phyloP scores from a whole-genome alignment of 2,329 filamentous ascomycete species.

The Ophiostoma ips region DNA sequence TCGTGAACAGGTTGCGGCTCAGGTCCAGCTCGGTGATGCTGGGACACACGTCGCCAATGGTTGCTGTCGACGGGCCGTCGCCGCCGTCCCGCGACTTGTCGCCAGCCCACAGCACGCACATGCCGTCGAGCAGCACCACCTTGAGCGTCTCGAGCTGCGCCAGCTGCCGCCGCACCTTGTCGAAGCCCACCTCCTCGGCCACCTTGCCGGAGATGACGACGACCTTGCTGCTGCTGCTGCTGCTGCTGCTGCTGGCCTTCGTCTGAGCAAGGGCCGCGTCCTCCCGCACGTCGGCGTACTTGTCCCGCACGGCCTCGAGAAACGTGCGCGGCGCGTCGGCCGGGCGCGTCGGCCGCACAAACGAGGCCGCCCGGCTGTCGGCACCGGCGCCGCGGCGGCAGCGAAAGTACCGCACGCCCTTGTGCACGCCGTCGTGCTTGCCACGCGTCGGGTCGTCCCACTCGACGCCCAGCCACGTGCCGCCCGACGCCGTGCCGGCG shows the following conservation, averaged over 20 bases:
- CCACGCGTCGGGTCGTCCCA: slow-evolving; percentile 83
- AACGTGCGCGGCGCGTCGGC: slow-evolving; percentile 58
- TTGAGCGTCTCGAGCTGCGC: slow-evolving; percentile 64
- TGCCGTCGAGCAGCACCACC: slow-evolving; percentile 68
- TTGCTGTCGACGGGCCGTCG: no score
- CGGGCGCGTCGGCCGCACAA: slow-evolving; percentile 64
- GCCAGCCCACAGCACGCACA: slow-evolving; percentile 39
- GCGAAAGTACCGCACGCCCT: slow-evolving; percentile 64
- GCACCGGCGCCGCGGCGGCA: neutral
- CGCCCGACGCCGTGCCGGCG: slow-evolving; percentile 54
- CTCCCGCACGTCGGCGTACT: slow-evolving; percentile 56
- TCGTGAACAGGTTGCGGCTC: slow-evolving; percentile 67
- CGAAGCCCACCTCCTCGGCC: slow-evolving; percentile 88
- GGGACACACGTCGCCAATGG: slow-evolving; percentile 41
- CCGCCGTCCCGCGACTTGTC: slow-evolving; percentile 20
- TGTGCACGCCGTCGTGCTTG: slow-evolving; percentile 79
- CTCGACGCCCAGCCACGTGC: slow-evolving; percentile 85
- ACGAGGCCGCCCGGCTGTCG: slow-evolving; percentile 56
- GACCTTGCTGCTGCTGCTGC: slow-evolving; percentile 18
- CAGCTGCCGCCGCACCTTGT: slow-evolving; percentile 74
- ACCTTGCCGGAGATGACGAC: slow-evolving; percentile 67
- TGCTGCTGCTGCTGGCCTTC: neutral
- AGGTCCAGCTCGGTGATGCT: slow-evolving; percentile 69
- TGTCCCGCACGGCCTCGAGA: slow-evolving; percentile 63
- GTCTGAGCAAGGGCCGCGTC: no score